A percentile compares a stretch with the other conserved stretches of the same genome.
These are phyloP conservation scores for Neofusicoccum cordaticola DNA, from an alignment of 2,329 filamentous ascomycete species.

Conservation along the genomic window DNA sequence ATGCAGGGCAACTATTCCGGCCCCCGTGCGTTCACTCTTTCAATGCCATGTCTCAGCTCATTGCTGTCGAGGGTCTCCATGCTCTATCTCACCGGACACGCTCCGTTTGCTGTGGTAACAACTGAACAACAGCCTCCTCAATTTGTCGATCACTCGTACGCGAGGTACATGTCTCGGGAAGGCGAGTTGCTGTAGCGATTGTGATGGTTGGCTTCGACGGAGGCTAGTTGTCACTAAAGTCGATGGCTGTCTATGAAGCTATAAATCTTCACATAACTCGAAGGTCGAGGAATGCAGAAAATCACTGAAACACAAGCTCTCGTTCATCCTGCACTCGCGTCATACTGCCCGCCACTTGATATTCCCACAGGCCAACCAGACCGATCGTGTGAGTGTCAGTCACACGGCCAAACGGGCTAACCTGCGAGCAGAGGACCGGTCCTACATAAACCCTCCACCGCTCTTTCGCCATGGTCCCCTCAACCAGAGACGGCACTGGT, in stretches of 20 bases:
- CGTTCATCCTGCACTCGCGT: not conserved
- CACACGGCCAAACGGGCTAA: not conserved
- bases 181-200: not conserved
- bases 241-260: not conserved
- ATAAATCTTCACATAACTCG: conserved; percentile 2
- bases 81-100: not conserved
- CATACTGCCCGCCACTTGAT: not conserved
- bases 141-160: not conserved
- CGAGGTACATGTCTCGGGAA: not conserved
- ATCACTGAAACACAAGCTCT: not conserved
- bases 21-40: not conserved
- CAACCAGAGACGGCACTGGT: not conserved
- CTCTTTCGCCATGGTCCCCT: not conserved
- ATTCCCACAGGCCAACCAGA: not conserved
- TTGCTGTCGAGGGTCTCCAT: conserved; percentile 8
- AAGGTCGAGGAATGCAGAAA: not conserved
- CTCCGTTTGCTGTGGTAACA: not conserved
- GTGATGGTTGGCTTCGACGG: not conserved
- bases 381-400: not conserved
- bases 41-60: not conserved
- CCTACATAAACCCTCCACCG: not conserved
- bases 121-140: not conserved
- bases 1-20: not conserved
- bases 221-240: not conserved
- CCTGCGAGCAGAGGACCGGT: not conserved